Percentiles rank a stretch among this genome's conserved stretches.
Evolutionary conservation across 2,329 filamentous ascomycete species (phyloP).

Genomic region (Laburnicola sp.): DNA sequence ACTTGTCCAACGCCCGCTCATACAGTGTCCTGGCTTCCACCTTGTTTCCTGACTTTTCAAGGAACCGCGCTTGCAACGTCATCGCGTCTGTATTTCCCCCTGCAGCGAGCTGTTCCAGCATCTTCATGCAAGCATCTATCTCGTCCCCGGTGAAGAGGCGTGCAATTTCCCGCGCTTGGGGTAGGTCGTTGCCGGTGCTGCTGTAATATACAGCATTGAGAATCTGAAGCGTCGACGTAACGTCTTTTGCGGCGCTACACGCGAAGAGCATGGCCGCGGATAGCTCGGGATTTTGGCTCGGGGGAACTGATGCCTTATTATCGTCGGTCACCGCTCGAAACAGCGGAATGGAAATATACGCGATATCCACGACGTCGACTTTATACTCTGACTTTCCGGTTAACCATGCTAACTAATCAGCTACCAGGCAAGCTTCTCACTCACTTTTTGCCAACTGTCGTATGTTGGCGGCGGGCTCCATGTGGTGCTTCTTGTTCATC

Average conservation of each 20-base stretch:
- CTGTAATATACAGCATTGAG: conserved; percentile 30
- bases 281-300: conserved; percentile 27
- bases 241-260: conserved; percentile 33
- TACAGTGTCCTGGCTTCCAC: conserved; percentile 26
- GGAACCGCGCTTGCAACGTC: conserved; percentile 35
- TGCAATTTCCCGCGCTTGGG: conserved; percentile 19
- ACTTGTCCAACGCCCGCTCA: conserved; percentile 26
- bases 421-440: conserved; percentile 2
- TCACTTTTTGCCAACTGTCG: conserved; percentile 26
- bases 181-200: conserved; percentile 8
- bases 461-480: conserved; percentile 24
- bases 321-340: conserved; percentile 29
- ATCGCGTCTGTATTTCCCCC: conserved; percentile 28
- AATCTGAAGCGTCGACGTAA: conserved; percentile 33
- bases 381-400: conserved; percentile 26
- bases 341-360: conserved; percentile 30
- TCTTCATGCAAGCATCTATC: conserved; percentile 21
- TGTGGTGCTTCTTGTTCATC: conserved; percentile 17
- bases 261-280: conserved; percentile 29
- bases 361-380: conserved; percentile 25
- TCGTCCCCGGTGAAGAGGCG: conserved; percentile 23
- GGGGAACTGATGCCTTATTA: conserved; percentile 22
- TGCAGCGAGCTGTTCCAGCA: conserved; percentile 25
- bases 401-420: no score
- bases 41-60: conserved; percentile 29